Conservation (phyloP, 768 basidiomycete genomes). For the Trametes elegans region DNA sequence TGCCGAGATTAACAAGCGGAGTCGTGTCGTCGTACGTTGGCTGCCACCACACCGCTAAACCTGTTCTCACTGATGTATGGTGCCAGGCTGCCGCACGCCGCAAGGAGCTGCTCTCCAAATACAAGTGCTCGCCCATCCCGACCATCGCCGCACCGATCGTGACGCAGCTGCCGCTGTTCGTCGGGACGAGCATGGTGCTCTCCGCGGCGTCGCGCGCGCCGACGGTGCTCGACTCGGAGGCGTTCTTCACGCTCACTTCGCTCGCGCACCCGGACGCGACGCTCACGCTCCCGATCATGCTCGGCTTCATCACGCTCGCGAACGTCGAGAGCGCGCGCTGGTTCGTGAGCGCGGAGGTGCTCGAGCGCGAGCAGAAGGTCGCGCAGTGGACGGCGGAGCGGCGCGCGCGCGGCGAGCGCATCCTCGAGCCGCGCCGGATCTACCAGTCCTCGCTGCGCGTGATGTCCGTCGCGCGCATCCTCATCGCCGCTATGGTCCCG, state of each 20-base stretch:
- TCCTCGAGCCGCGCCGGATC: slow-evolving; percentile 46
- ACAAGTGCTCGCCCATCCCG: slow-evolving; percentile 55
- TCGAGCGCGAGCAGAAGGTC: slow-evolving; percentile 46
- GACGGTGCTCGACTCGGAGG: slow-evolving; percentile 70
- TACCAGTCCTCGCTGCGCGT: slow-evolving; percentile 55
- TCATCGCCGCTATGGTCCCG: slow-evolving; percentile 65
- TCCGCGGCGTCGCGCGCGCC: slow-evolving; percentile 55
- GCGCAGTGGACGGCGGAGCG: slow-evolving; percentile 47
- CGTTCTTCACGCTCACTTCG: slow-evolving; percentile 71
- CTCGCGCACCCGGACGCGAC: slow-evolving; percentile 72
- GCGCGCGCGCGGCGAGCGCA: slow-evolving; percentile 41
- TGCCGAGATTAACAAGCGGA: slow-evolving; percentile 46
- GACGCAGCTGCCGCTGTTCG: slow-evolving; percentile 71
- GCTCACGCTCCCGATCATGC: slow-evolving; percentile 60
- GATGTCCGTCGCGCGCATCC: slow-evolving; percentile 63
- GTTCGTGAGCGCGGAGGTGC: slow-evolving; percentile 62
- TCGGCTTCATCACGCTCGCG: slow-evolving; percentile 73
- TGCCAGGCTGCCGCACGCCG: slow-evolving; percentile 50
- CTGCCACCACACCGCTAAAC: neutral
- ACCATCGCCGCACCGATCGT: slow-evolving; percentile 62
- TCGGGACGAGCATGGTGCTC: slow-evolving; percentile 61
- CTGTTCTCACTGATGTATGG: neutral
- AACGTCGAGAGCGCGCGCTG: slow-evolving; percentile 78
- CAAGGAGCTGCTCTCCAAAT: slow-evolving; percentile 56
- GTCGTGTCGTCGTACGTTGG: slow-evolving; percentile 45